A percentile compares a stretch with the other conserved stretches of the same genome.
These are phyloP conservation scores for Emericellopsis atlantica DNA, from an alignment of 2,329 filamentous ascomycete species.

Conservation along the genomic window DNA sequence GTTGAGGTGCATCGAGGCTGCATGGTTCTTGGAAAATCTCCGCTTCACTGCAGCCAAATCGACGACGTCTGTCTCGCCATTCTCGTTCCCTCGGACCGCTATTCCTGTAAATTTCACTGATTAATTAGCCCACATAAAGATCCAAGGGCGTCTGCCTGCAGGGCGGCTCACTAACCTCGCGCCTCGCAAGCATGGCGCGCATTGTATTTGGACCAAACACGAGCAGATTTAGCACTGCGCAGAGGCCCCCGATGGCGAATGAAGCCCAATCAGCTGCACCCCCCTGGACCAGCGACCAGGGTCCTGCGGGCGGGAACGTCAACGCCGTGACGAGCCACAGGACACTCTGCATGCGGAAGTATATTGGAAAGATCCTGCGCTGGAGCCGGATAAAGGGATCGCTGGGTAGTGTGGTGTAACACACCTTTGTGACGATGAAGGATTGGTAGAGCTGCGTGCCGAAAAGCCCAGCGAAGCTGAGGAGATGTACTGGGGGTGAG, in stretches of 20 bases:
- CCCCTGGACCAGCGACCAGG: conserved; percentile 13
- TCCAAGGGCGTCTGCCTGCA: no score
- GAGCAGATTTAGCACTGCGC: neutral
- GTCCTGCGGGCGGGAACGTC: conserved; percentile 7
- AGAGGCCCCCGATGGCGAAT: neutral
- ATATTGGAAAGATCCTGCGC: conserved; percentile 25
- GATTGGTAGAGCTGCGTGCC: conserved; percentile 26
- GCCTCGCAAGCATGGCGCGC: neutral
- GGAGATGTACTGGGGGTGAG: conserved; percentile 17
- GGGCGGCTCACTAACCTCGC: neutral
- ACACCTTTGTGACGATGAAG: conserved; percentile 13
- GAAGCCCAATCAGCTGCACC: neutral
- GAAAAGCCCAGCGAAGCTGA: conserved; percentile 24
- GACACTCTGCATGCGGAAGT: conserved; percentile 22
- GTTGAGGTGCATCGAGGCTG: conserved; percentile 1
- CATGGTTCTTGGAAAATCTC: neutral
- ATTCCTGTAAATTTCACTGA: neutral
- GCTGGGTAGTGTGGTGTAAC: conserved; percentile 16
- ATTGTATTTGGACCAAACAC: neutral
- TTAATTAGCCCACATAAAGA: no score
- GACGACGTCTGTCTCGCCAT: neutral
- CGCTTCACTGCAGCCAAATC: neutral
- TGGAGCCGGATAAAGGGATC: conserved; percentile 23
- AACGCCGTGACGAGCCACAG: conserved; percentile 18
- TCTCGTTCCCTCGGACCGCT: neutral